Evolutionary conservation across 2,329 filamentous ascomycete species (phyloP).

Genomic region (Didymellaceae sp.): DNA sequence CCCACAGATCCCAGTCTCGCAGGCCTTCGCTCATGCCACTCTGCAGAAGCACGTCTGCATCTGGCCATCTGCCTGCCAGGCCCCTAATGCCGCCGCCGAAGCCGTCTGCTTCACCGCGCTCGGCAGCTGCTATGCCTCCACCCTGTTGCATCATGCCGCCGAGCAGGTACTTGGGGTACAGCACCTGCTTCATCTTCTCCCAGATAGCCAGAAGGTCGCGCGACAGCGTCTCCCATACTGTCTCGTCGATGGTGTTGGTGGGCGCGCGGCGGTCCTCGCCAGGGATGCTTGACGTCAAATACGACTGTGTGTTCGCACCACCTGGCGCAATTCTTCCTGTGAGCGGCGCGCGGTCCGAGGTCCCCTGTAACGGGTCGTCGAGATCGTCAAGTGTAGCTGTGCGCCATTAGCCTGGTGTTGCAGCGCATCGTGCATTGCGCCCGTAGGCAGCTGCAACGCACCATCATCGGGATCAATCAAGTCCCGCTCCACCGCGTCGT

Average conservation of each 20-base stretch:
- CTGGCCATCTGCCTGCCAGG: conserved; percentile 69
- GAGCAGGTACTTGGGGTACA: conserved; percentile 94
- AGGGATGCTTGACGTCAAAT: conserved; percentile 86
- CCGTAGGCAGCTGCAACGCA: conserved; percentile 37
- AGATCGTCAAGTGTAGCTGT: conserved; percentile 88
- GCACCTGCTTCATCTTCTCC: conserved; percentile 97
- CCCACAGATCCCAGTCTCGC: conserved; percentile 98
- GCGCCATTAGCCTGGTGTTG: conserved; percentile 19
- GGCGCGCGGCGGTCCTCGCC: conserved; percentile 91
- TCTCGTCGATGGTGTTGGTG: conserved; percentile 94
- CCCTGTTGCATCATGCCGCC: conserved; percentile 67
- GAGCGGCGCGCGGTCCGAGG: conserved; percentile 77
- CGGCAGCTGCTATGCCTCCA: conserved; percentile 64
- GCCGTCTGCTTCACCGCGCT: conserved; percentile 59
- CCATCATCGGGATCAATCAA: conserved; percentile 62
- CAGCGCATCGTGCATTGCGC: conserved; percentile 11
- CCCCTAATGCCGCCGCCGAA: conserved; percentile 57
- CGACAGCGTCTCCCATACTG: conserved; percentile 95
- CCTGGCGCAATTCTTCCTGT: conserved; percentile 78
- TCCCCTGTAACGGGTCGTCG: conserved; percentile 78
- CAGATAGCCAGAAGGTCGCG: conserved; percentile 91
- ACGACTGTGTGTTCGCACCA: conserved; percentile 70
- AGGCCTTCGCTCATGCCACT: conserved; percentile 85
- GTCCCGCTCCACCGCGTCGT: conserved; percentile 56
- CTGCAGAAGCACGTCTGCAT: conserved; percentile 70